Evolutionary conservation across 257 asterid species (phyloP).

Genomic region (Solanum lignicaule): DNA sequence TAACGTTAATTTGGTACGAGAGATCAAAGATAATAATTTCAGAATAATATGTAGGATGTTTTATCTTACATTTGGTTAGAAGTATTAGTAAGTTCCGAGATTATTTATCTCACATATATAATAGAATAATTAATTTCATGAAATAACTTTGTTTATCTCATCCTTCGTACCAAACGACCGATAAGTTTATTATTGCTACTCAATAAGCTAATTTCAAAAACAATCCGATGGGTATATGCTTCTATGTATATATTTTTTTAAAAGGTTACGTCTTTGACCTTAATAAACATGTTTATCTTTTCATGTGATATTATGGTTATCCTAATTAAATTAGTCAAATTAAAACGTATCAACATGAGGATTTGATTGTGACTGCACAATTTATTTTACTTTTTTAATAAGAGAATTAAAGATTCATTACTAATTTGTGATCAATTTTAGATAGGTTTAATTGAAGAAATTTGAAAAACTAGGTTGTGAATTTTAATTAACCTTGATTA

Average conservation of each 20-base stretch:
- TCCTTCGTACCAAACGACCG: background rate
- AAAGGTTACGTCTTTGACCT: background rate
- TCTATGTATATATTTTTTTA: background rate
- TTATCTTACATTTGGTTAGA: too few relatives aligned
- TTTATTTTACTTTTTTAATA: background rate
- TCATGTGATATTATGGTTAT: background rate
- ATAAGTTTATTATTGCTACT: background rate
- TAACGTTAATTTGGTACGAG: background rate
- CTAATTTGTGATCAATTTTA: background rate
- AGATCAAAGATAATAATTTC: background rate
- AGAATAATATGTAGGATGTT: background rate
- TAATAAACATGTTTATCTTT: background rate
- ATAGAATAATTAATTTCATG: background rate
- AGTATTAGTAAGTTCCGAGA: fast-evolving
- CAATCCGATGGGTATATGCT: background rate
- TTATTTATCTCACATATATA: background rate
- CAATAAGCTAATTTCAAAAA: background rate
- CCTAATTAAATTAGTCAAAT: background rate
- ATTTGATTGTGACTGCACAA: background rate
- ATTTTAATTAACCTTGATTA: background rate
- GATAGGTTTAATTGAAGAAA: too few relatives aligned
- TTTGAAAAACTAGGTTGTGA: too few relatives aligned
- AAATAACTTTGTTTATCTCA: background rate
- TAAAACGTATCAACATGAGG: background rate
- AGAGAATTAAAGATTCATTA: background rate